Base-by-base conservation (phyloP, 352 stramenopile species). In the Globisporangium parvum region DNA sequence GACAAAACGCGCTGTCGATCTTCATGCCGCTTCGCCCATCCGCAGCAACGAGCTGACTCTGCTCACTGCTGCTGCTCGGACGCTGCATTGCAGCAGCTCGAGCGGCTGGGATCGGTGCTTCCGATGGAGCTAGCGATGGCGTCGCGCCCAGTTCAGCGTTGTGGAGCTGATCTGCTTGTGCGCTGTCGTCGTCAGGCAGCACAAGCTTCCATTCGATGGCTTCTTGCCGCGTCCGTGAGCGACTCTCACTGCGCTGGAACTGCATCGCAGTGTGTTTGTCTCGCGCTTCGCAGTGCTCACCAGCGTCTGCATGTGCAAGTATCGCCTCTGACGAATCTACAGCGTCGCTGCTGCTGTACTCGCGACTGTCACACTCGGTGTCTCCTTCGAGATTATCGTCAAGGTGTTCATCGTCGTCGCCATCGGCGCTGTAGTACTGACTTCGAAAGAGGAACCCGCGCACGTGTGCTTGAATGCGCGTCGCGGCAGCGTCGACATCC, bases 381-480 rank as follows among this genome's bases (percentile, higher is more conserved):
- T 40, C 18, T 8, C 42, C 20, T 28, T 26, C 37, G 21, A 20
- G 26, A 17, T 56, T 26, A 6, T 44, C 55, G 2, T 45, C 35
- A 15, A 47, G 18, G n/a, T 24, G 41, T 10, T 26, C 18, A 12
- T 57, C 41, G 0, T 31, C 49, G 17, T 33, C 33, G 5, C 48
- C 41, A 0, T 31, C 49, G 17, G 42, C 33, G 5, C 48, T 33
- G 21, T 56, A 55, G 41, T 50, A 65, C 47, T 65, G 59, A 41
- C 52, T 56, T 20, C 59, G 52, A 20, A 60, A 56, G 31, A 65
- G 53, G 33, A 48, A 60, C 18, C 52, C 47, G 18, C 59, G 59
- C 47, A 65, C 59, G 17, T 46, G 33, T 4, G 52, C 52, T 48
- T 65, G 59, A 20, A 65, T 53, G 28, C 6, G 20, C 23, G 37